phyloP scores from a whole-genome alignment of 1,139 yeast species.

The Yamadazyma taylorii region DNA sequence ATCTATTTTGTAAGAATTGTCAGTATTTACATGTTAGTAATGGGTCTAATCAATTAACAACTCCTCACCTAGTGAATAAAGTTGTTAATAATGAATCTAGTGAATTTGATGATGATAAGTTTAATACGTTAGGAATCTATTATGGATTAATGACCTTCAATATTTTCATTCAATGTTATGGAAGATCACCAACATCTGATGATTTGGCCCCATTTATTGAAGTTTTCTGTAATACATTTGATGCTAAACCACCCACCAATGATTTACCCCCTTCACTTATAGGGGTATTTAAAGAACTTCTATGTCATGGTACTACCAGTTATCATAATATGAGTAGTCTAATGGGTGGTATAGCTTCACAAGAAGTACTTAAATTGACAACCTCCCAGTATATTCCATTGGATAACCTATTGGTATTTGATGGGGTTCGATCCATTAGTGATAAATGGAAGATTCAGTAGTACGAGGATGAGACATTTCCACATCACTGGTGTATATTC shows the following conservation, averaged over 20 bases:
- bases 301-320: slow-evolving; percentile 29
- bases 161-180: slow-evolving; percentile 19
- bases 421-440: slow-evolving; percentile 59
- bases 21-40: slow-evolving; percentile 36
- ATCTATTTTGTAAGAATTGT: slow-evolving; percentile 61
- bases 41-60: slow-evolving; percentile 30
- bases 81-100: slow-evolving; percentile 17
- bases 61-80: slow-evolving; percentile 16
- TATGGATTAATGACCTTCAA: slow-evolving; percentile 37
- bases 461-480: too few relatives aligned
- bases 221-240: slow-evolving; percentile 17
- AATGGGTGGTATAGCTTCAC: slow-evolving; percentile 80
- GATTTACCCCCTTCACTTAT: slow-evolving; percentile 16
- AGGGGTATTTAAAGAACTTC: slow-evolving; percentile 27
- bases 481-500: too few relatives aligned
- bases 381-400: slow-evolving; percentile 77
- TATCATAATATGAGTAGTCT: slow-evolving; percentile 41
- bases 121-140: slow-evolving; percentile 31
- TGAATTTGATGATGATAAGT: slow-evolving; percentile 21
- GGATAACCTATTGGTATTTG: slow-evolving; percentile 64
- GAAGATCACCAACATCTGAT: slow-evolving; percentile 19
- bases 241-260: slow-evolving; percentile 10
- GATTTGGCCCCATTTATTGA: slow-evolving; percentile 24
- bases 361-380: slow-evolving; percentile 64
- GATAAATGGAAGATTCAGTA: slow-evolving; percentile 46